phyloP scores from a whole-genome alignment of 768 basidiomycete genomes.

The Russula olivacea region DNA sequence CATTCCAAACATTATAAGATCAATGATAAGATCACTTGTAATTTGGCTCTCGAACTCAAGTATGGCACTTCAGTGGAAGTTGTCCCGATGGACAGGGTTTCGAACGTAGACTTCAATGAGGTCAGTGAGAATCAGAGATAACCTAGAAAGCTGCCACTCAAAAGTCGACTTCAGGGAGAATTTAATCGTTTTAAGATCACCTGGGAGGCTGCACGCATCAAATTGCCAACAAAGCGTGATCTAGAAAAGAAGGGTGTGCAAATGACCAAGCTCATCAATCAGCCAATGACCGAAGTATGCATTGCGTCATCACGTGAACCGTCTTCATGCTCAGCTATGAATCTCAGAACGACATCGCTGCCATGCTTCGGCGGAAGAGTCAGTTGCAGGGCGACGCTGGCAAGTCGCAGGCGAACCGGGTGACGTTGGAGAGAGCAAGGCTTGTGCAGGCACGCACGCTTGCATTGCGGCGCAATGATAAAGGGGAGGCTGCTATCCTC shows the following conservation, averaged over 20 bases:
- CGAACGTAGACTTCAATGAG: slow-evolving; percentile 58
- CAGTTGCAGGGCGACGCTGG: slow-evolving; percentile 28
- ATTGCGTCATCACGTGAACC: slow-evolving; percentile 1
- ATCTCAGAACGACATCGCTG: slow-evolving; percentile 70
- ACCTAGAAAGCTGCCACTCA: not conserved
- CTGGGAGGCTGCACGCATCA: slow-evolving; percentile 47
- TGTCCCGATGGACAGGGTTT: slow-evolving; percentile 82
- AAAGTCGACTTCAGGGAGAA: slow-evolving; percentile 49
- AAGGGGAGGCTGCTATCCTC: slow-evolving; percentile 51
- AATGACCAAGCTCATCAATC: slow-evolving; percentile 50
- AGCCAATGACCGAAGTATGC: slow-evolving; percentile 70
- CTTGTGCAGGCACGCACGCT: slow-evolving; percentile 68
- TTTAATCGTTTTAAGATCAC: slow-evolving; percentile 52
- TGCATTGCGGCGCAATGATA: slow-evolving; percentile 70
- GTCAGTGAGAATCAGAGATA: slow-evolving; percentile 40
- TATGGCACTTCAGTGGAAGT: slow-evolving; percentile 60
- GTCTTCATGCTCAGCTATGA: slow-evolving; percentile 7
- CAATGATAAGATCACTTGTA: slow-evolving; percentile 57
- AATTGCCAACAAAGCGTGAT: slow-evolving; percentile 60
- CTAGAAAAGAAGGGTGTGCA: slow-evolving; percentile 62
- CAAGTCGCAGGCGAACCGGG: slow-evolving; percentile 32
- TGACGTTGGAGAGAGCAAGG: slow-evolving; percentile 56
- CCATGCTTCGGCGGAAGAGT: slow-evolving; percentile 68
- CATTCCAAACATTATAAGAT: slow-evolving; percentile 64
- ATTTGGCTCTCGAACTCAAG: slow-evolving; percentile 58